Percentiles rank a stretch among this genome's conserved stretches.
These are phyloP conservation scores for Anaeramoeba flamelloides DNA, from an alignment of 78 protist genomes.

Conservation along the genomic window DNA sequence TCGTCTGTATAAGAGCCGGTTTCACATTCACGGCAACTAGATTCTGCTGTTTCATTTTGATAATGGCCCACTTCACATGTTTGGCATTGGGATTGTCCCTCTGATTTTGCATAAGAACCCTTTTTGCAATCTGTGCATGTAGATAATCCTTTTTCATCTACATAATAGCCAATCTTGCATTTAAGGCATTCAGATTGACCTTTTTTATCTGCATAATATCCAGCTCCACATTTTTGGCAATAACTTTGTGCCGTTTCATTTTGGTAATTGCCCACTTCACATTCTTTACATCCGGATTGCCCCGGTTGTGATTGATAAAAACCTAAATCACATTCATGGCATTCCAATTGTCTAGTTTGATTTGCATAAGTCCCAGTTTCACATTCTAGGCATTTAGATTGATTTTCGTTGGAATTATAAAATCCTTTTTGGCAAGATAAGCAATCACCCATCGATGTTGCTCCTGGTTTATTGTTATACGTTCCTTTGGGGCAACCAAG, in stretches of 20 bases:
- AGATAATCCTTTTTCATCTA: too few relatives aligned
- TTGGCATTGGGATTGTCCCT: too few relatives aligned
- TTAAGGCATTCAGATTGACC: background rate
- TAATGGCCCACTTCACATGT: too few relatives aligned
- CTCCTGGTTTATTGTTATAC: too few relatives aligned
- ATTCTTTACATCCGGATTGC: background rate
- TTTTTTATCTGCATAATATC: background rate
- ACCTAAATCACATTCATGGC: background rate
- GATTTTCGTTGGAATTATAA: too few relatives aligned
- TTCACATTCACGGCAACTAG: too few relatives aligned
- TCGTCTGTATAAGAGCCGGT: too few relatives aligned
- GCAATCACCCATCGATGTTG: too few relatives aligned
- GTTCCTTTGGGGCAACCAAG: background rate
- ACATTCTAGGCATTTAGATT: background rate
- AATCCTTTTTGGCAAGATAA: too few relatives aligned
- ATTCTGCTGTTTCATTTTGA: too few relatives aligned
- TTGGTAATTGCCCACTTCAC: background rate
- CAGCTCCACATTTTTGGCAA: background rate
- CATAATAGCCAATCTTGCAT: background rate
- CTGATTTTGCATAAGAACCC: too few relatives aligned
- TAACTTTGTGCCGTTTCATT: background rate
- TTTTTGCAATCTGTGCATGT: too few relatives aligned
- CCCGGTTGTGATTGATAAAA: background rate
- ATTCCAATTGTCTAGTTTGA: background rate
- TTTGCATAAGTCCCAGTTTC: background rate